A percentile compares a stretch with the other conserved stretches of the same genome.
Conservation (phyloP, 1,139 yeast species). For the Magnusiomyces ingens region DNA sequence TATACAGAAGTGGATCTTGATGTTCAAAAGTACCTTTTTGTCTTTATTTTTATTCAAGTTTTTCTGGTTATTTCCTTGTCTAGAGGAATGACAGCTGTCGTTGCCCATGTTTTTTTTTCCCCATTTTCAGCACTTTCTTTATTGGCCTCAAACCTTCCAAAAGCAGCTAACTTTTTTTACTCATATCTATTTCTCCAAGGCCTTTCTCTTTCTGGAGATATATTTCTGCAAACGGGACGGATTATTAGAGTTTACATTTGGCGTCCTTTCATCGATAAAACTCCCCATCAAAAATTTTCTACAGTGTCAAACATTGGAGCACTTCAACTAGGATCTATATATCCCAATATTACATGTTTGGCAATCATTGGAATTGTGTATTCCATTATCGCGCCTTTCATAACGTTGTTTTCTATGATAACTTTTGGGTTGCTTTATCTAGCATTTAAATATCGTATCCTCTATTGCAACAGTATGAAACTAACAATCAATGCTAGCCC, state of each 20-base stretch:
- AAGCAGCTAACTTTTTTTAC: slow-evolving; percentile 74
- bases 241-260: slow-evolving; percentile 39
- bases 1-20: slow-evolving; percentile 58
- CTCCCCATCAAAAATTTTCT: slow-evolving; percentile 54
- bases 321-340: slow-evolving; percentile 70
- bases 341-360: slow-evolving; percentile 68
- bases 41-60: slow-evolving; percentile 69
- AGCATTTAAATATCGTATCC: slow-evolving; percentile 59
- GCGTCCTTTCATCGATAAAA: slow-evolving; percentile 39
- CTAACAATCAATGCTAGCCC: neutral
- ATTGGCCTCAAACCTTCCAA: slow-evolving; percentile 69
- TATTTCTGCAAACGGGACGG: slow-evolving; percentile 46
- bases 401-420: slow-evolving; percentile 54
- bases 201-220: slow-evolving; percentile 57
- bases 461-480: slow-evolving; percentile 38
- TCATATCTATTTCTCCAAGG: slow-evolving; percentile 70
- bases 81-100: slow-evolving; percentile 65
- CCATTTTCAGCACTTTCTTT: slow-evolving; percentile 68
- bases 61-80: slow-evolving; percentile 81
- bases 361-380: slow-evolving; percentile 74
- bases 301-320: slow-evolving; percentile 41
- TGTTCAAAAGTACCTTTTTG: slow-evolving; percentile 71
- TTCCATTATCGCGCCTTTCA: slow-evolving; percentile 70
- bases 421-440: slow-evolving; percentile 51
- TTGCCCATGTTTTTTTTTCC: slow-evolving; percentile 57